Evolutionary conservation across 257 asterid genomes (phyloP), one percentile per base, ranked within the genome.

Genomic region (Solanum chiquidenum): DNA sequence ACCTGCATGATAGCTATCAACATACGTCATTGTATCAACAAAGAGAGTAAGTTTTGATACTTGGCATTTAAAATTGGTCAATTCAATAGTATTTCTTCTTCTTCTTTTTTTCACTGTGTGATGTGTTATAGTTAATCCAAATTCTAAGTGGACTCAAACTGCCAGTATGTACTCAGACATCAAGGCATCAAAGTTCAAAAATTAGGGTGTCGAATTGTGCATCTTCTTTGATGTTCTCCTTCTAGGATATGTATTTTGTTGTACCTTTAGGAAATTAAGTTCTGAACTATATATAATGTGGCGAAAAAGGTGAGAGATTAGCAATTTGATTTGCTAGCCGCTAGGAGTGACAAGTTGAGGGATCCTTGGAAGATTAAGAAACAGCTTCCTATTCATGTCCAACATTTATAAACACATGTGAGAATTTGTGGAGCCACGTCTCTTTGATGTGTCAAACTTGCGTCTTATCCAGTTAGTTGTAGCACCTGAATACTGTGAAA

Each of bases 1-100:
- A 92, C 90, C 89, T 94, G 80, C 93, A 91, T 62, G 88, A 91
- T 62, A 77, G 73, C 84, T 66, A 52, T 34, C 46, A 29, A 25
- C 79, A 62, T 55, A 86, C 49, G 49, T 84, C 52, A 34, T 55
- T 52, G 87, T 25, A 85, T 83, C 86, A 71, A 72, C 84, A 37
- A 40, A 31, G 38, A 25, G 35, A 75, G 86, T 52, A 83, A 73
- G 25, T 60, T 84, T 76, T 31, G 68, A 35, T 27, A 40, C 64
- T 66, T 27, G 76, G 82, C 31, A 6, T 29, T 3, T 44, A 37
- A 38, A 40, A 35, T 4, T 60, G 27, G 38, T 85, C 49, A 68
- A n/a, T 29, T 18, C 18, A 62, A 44, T 38, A 42, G 52, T 64
- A 40, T 64, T 38, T 60, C 75, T 66, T 52, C 3, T 12, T 49